Base-by-base conservation (phyloP, 1,139 yeast species). In the Meyerozyma guilliermondii region DNA sequence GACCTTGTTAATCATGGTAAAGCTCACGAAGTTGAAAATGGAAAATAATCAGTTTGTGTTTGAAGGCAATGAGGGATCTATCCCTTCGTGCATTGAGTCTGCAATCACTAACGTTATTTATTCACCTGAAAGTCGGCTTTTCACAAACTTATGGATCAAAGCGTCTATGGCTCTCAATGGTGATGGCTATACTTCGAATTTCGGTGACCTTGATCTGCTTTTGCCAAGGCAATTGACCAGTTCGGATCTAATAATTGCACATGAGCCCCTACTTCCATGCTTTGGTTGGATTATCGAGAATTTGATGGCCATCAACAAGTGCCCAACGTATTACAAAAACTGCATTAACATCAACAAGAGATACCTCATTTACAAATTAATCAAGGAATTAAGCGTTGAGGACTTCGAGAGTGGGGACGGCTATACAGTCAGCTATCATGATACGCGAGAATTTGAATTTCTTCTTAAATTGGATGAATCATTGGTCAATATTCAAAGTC, bases 21-120 rank as follows among this genome's bases (percentile, higher is more conserved):
- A 85, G 40, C 76, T 86, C 28, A 69, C 82, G 35, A 76, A 86
- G 46, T 63, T 82, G 51, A 81, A 87, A 55, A 89, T 88, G 92
- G 68, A 74, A 39, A 75, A 76, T 30, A 82, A 79, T 46, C 71
- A 83, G 42, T 83, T 83, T 56, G 72, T 72, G 14, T 70, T 70
- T 46, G 76, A 69, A 44, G 70, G 74, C 6, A 64, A 60, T 13
- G 54, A 56, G 20, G 61, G 60, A 9, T 77, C 76, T 46, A 80
- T 91, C 22, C 97, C 98, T 1, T 84, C 96, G 2, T 84, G 91
- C 57, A 72, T 92, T 44, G 98, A 91, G 58, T 74, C 91, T 5
- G 91, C 95, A 6, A 71, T 91, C 33, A 70, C 80, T 0, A 81
- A 86, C 50, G 91, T 91, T 0, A 76, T 91, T 20, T 69, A 87